Evolutionary conservation across 202 grass and related monocot species (phyloP).

Genomic region (Carex arenaria): DNA sequence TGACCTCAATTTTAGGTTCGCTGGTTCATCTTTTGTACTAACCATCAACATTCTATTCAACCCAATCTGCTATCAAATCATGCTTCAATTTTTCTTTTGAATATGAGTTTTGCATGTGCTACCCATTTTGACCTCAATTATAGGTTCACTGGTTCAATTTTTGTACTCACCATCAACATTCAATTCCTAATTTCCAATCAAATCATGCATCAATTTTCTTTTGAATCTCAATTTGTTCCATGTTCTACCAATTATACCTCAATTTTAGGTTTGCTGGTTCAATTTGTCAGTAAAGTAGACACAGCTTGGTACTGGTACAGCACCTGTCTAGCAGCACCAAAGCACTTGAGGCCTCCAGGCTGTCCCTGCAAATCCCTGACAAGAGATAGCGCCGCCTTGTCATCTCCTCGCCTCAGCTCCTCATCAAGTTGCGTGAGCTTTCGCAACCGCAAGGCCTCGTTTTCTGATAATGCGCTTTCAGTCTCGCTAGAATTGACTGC

Average conservation of each 20-base stretch:
- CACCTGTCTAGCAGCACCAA: slow-evolving; percentile 71
- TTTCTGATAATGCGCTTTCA: not conserved
- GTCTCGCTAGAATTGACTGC: not conserved
- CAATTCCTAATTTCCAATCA: no score
- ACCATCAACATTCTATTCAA: no score
- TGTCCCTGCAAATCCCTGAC: slow-evolving; percentile 35
- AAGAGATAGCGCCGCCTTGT: slow-evolving; percentile 53
- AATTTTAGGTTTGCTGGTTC: not conserved
- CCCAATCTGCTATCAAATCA: no score
- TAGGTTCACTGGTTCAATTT: not conserved
- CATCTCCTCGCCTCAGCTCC: slow-evolving; percentile 51
- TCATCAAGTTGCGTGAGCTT: slow-evolving; percentile 48
- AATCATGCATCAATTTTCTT: not conserved
- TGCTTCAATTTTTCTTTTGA: no score
- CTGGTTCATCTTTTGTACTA: not conserved
- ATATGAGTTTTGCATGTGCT: not conserved
- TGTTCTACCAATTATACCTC: not conserved
- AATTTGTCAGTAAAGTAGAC: not conserved
- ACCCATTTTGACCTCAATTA: not conserved
- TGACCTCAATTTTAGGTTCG: not conserved
- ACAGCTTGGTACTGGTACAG: not conserved
- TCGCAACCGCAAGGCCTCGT: not conserved
- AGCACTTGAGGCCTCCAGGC: slow-evolving; percentile 46
- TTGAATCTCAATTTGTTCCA: not conserved
- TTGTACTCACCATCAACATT: no score